Conservation (phyloP, 768 basidiomycete genomes). For the Lactifluus piperatus region DNA sequence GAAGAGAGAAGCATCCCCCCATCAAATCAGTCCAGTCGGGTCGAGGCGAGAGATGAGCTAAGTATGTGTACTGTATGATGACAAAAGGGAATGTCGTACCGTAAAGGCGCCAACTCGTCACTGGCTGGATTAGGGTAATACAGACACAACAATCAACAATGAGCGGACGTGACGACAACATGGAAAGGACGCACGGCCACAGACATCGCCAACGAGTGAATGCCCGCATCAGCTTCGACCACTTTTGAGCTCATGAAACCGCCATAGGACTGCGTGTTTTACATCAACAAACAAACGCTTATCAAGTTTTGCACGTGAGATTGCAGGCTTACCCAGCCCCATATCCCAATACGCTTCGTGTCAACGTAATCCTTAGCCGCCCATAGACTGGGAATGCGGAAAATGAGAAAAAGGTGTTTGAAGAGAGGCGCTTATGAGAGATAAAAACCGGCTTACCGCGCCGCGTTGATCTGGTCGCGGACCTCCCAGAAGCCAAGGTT, state of each 20-base stretch:
- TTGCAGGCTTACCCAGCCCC: constrained; percentile 85
- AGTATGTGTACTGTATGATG: neutral
- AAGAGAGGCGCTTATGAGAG: no score
- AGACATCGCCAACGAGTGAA: constrained; percentile 87
- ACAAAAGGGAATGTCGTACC: constrained; percentile 34
- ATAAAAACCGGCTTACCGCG: constrained; percentile 44
- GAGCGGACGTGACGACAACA: neutral
- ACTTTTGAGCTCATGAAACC: constrained; percentile 95
- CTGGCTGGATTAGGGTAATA: constrained; percentile 43
- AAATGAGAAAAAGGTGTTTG: neutral
- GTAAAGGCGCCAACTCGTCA: constrained; percentile 79
- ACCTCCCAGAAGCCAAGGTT: constrained; percentile 88
- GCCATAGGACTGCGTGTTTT: constrained; percentile 67
- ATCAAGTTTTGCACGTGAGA: neutral
- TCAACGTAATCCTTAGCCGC: constrained; percentile 85
- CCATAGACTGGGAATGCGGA: constrained; percentile 50
- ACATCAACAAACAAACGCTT: neutral
- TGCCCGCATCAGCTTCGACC: constrained; percentile 79
- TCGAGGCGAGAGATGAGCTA: neutral
- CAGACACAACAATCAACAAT: neutral
- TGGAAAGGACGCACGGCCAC: constrained; percentile 56
- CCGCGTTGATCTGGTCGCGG: constrained; percentile 82
- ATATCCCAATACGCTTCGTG: constrained; percentile 80
- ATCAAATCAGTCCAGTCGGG: neutral
- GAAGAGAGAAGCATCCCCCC: neutral